Evolutionary conservation across 345 rosid genomes (phyloP).

Genomic region (Hibiscus mutabilis): DNA sequence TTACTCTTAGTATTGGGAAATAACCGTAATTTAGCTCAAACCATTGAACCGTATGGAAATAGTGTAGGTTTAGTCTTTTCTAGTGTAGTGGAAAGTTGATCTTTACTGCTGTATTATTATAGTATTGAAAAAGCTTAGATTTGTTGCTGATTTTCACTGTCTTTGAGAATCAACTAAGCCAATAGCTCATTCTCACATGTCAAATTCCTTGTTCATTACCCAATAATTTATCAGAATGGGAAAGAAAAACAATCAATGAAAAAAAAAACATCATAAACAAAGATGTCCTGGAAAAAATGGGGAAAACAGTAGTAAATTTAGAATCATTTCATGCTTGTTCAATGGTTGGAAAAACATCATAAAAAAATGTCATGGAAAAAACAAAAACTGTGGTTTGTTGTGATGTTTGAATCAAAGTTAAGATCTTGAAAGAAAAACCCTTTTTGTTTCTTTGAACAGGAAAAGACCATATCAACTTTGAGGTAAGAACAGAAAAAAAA

Average conservation of each 20-base stretch:
- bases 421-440: not conserved
- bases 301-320: too few species aligned
- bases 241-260: not conserved
- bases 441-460: not conserved
- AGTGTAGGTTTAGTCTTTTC: not conserved
- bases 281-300: not conserved
- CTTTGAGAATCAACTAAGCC: not conserved
- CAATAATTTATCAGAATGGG: too few species aligned
- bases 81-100: not conserved
- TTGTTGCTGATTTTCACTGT: not conserved
- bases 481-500: not conserved
- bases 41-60: not conserved
- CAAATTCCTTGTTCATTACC: too few species aligned
- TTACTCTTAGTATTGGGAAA: not conserved
- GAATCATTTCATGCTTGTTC: too few species aligned
- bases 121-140: not conserved
- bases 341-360: not conserved
- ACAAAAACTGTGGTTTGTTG: not conserved
- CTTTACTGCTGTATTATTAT: not conserved
- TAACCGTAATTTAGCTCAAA: conserved; percentile 7
- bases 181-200: too few species aligned
- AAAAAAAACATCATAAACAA: not conserved
- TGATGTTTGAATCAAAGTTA: not conserved
- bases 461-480: not conserved
- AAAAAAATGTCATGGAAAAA: not conserved